Percentiles rank a stretch among this genome's conserved stretches.
Evolutionary conservation across 2,329 filamentous ascomycete genomes (phyloP).

Genomic region (Fusarium heterosporum): DNA sequence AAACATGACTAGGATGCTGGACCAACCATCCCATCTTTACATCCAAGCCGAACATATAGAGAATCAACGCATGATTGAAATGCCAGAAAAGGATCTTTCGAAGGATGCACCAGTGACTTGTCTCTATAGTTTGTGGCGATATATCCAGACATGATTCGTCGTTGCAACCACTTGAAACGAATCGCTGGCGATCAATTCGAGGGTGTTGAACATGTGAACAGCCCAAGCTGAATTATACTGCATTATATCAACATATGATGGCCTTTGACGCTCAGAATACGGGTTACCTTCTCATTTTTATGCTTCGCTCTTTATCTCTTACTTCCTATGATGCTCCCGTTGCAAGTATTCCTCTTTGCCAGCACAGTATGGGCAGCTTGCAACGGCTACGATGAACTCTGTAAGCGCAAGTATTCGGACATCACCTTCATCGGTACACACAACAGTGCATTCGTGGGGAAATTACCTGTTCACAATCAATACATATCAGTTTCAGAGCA

Average conservation of each 20-base stretch:
- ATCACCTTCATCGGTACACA: constrained; percentile 73
- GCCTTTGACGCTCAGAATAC: not conserved
- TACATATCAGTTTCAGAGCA: constrained; percentile 68
- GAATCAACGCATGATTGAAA: constrained; percentile 6
- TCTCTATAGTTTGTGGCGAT: constrained; percentile 8
- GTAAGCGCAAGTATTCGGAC: constrained; percentile 67
- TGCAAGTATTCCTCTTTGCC: constrained; percentile 34
- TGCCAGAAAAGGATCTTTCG: constrained; percentile 6
- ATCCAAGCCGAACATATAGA: constrained; percentile 3
- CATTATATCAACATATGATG: constrained; percentile 1
- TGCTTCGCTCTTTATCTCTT: not conserved
- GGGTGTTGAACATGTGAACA: not conserved
- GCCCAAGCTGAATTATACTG: not conserved
- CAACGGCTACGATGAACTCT: constrained; percentile 69
- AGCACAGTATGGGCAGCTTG: constrained; percentile 54
- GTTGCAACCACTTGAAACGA: constrained; percentile 20
- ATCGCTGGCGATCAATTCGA: not conserved
- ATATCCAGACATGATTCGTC: constrained; percentile 14
- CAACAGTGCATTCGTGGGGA: constrained; percentile 72
- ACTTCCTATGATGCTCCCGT: constrained; percentile 26
- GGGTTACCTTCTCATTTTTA: not conserved
- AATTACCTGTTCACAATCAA: constrained; percentile 68
- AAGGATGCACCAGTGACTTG: not conserved
- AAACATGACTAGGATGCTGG: constrained; percentile 10
- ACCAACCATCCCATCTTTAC: constrained; percentile 15